Evolutionary conservation across 2,329 filamentous ascomycete species (phyloP).

Genomic region (Colletotrichum chlorophyti): DNA sequence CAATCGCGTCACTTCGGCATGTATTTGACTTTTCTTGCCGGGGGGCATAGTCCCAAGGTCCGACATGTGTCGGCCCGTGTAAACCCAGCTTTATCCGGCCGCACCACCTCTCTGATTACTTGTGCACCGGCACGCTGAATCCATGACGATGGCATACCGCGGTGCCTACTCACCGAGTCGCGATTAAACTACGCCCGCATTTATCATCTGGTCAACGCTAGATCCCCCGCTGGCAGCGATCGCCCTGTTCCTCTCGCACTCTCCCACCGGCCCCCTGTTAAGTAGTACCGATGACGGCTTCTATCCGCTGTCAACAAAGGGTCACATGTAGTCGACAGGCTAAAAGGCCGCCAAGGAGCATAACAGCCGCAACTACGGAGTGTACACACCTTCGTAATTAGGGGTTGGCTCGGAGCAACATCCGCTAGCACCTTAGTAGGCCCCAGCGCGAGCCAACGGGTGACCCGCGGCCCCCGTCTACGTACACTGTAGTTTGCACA

Average conservation of each 20-base stretch:
- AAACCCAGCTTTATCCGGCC: too few relatives aligned
- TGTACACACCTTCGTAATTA: too few relatives aligned
- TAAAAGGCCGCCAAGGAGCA: background rate
- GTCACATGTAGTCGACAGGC: background rate
- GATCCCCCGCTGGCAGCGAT: background rate
- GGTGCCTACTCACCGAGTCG: background rate
- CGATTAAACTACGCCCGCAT: background rate
- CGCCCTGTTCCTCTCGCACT: background rate
- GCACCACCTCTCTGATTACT: too few relatives aligned
- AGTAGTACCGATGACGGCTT: background rate
- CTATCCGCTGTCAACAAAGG: background rate
- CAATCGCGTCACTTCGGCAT: too few relatives aligned
- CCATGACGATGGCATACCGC: too few relatives aligned
- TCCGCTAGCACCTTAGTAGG: slow-evolving; percentile 23
- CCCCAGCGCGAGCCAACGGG: slow-evolving; percentile 4
- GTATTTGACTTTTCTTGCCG: too few relatives aligned
- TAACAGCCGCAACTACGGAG: too few relatives aligned
- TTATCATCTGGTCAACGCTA: background rate
- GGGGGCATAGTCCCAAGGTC: too few relatives aligned
- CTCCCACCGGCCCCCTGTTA: background rate
- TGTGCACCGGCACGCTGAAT: too few relatives aligned
- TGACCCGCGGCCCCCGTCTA: slow-evolving; percentile 16
- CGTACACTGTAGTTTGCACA: slow-evolving; percentile 12
- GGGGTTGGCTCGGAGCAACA: slow-evolving; percentile 24
- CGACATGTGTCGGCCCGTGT: too few relatives aligned